Evolutionary conservation across 139 green algal genomes (phyloP).

Genomic region (Volvox africanus): DNA sequence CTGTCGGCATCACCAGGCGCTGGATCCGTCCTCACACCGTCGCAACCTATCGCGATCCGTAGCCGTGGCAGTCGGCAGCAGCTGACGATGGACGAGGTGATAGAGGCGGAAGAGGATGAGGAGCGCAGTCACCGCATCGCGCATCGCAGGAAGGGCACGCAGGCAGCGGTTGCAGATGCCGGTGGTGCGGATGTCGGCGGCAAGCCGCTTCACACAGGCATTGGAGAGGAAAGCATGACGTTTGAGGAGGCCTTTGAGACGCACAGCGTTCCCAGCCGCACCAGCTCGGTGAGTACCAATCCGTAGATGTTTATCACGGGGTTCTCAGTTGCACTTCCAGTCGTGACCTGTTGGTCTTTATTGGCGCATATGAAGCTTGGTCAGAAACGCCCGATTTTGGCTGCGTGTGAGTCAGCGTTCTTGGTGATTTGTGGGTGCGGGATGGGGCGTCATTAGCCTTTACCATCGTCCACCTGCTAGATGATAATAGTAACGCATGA

Average conservation of each 20-base stretch:
- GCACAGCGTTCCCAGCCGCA: constrained; percentile 28
- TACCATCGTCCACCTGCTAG: too few species aligned
- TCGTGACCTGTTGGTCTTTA: too few species aligned
- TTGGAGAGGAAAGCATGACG: constrained; percentile 28
- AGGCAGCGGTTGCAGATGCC: not conserved
- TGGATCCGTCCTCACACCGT: not conserved
- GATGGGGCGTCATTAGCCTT: too few species aligned
- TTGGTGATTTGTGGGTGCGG: too few species aligned
- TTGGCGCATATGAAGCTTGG: too few species aligned
- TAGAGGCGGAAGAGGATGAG: constrained; percentile 46
- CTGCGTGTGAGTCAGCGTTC: too few species aligned
- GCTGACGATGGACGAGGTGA: constrained; percentile 32
- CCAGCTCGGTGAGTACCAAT: constrained; percentile 25
- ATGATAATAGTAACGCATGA: too few species aligned
- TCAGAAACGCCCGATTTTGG: too few species aligned
- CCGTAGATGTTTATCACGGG: too few species aligned
- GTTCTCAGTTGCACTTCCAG: too few species aligned
- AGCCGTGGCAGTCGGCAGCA: constrained; percentile 46
- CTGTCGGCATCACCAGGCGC: not conserved
- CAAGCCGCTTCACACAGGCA: not conserved
- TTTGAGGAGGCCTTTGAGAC: constrained; percentile 44
- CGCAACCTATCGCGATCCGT: constrained; percentile 29
- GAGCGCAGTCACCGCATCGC: not conserved
- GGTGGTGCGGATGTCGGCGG: not conserved
- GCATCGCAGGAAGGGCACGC: not conserved